A percentile compares a stretch with the other conserved stretches of the same genome.
Conservation (phyloP, 2,329 filamentous ascomycete species). For the Aspergillus ruber region DNA sequence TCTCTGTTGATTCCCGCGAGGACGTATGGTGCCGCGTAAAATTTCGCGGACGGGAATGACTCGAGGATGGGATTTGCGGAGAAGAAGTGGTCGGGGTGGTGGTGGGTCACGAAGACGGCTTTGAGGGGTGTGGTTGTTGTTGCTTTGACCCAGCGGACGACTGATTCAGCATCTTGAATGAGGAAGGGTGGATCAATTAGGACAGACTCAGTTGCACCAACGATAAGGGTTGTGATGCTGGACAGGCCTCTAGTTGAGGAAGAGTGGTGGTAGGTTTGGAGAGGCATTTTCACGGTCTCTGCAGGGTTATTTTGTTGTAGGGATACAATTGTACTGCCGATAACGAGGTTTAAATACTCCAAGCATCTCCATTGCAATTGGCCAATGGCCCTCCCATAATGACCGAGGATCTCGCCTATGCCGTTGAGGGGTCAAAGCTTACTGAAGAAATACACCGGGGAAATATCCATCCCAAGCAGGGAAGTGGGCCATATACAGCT, state of each 20-base stretch:
- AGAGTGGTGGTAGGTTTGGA: conserved; percentile 10
- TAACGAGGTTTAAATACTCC: too few relatives aligned
- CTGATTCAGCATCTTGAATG: conserved; percentile 21
- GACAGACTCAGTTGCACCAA: conserved; percentile 11
- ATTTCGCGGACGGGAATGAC: conserved; percentile 16
- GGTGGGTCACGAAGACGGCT: conserved; percentile 29
- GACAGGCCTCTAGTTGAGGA: conserved; percentile 22
- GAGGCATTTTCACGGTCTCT: neutral
- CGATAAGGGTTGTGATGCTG: conserved; percentile 20
- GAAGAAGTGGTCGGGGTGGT: conserved; percentile 31
- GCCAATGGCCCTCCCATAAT: too few relatives aligned
- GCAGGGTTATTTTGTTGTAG: neutral
- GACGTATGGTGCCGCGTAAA: conserved; percentile 22
- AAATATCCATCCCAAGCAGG: neutral
- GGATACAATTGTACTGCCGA: neutral
- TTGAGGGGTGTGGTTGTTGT: conserved; percentile 18
- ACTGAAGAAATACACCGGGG: too few relatives aligned
- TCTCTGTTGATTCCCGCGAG: conserved; percentile 26
- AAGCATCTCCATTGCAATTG: too few relatives aligned
- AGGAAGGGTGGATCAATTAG: conserved; percentile 29
- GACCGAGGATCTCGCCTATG: too few relatives aligned
- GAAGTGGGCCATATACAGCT: neutral
- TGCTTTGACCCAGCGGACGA: conserved; percentile 21
- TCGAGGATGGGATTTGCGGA: conserved; percentile 25
- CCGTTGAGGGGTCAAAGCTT: too few relatives aligned